Evolutionary conservation across 2,329 filamentous ascomycete species (phyloP).

Genomic region (Magnaporthiopsis poae): DNA sequence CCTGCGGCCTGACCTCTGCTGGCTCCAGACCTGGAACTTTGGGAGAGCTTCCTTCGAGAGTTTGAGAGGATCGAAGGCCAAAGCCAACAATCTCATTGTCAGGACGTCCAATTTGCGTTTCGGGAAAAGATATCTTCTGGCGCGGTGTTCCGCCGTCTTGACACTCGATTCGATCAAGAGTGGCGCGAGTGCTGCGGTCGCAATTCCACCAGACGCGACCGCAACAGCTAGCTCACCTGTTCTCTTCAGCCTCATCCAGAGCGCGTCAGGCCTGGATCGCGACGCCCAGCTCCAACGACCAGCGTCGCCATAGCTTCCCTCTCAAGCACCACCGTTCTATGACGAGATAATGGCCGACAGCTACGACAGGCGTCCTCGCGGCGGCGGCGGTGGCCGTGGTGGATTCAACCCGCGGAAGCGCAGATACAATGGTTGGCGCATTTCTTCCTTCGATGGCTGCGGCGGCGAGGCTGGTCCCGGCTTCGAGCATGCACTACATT

Average conservation of each 20-base stretch:
- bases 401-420: slow-evolving; percentile 59
- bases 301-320: neutral
- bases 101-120: neutral
- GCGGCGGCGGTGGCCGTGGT: slow-evolving; percentile 24
- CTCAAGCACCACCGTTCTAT: neutral
- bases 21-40: neutral
- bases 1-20: neutral
- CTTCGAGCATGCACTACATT: neutral
- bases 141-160: too few relatives aligned
- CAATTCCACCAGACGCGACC: neutral
- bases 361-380: slow-evolving; percentile 44
- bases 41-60: neutral
- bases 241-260: neutral
- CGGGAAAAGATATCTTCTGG: neutral
- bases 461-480: neutral
- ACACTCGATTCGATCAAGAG: neutral
- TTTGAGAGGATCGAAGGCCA: neutral
- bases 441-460: neutral
- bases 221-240: neutral
- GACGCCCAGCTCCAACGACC: neutral
- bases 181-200: neutral
- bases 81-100: neutral
- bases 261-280: neutral
- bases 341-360: slow-evolving; percentile 41
- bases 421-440: slow-evolving; percentile 61